A percentile compares a stretch with the other conserved stretches of the same genome.
These are phyloP conservation scores for Chrysosporium queenslandicum DNA, from an alignment of 2,329 filamentous ascomycete species.

Conservation along the genomic window DNA sequence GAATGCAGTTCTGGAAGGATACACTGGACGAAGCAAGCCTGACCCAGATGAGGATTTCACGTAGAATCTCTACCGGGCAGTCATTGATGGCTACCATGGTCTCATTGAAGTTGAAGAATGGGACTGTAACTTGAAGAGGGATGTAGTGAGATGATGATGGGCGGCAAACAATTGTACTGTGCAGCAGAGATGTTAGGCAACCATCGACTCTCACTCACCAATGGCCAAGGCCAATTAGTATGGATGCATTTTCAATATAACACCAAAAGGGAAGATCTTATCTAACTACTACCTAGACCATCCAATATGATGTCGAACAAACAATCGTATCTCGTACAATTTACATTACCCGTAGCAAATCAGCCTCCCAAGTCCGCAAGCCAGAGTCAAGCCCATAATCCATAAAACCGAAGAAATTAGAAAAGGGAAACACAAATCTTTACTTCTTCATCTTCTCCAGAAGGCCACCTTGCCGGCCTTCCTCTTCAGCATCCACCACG, in stretches of 20 bases:
- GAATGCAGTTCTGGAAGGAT: background rate
- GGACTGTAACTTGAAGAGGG: too few species aligned
- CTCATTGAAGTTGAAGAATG: too few species aligned
- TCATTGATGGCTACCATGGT: background rate
- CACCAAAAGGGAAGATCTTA: background rate
- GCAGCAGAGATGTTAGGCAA: too few species aligned
- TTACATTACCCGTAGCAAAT: background rate
- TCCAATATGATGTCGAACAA: too few species aligned
- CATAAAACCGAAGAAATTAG: conserved; percentile 1
- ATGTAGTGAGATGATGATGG: too few species aligned
- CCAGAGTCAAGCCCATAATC: background rate
- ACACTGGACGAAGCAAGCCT: background rate
- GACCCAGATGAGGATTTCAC: background rate
- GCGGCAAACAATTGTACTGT: too few species aligned
- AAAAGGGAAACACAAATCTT: background rate
- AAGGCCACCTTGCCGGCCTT: conserved; percentile 31
- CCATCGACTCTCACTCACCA: too few species aligned
- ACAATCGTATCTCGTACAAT: conserved; percentile 7
- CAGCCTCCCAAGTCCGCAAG: conserved; percentile 1
- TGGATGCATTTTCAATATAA: too few species aligned
- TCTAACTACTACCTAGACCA: background rate
- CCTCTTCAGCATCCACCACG: conserved; percentile 28
- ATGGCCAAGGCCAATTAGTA: too few species aligned
- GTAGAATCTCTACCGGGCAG: background rate
- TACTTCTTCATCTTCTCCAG: conserved; percentile 29